Evolutionary conservation across 2,329 filamentous ascomycete genomes (phyloP), one percentile per base, ranked within the genome.

Genomic region (Colletotrichum sp.): DNA sequence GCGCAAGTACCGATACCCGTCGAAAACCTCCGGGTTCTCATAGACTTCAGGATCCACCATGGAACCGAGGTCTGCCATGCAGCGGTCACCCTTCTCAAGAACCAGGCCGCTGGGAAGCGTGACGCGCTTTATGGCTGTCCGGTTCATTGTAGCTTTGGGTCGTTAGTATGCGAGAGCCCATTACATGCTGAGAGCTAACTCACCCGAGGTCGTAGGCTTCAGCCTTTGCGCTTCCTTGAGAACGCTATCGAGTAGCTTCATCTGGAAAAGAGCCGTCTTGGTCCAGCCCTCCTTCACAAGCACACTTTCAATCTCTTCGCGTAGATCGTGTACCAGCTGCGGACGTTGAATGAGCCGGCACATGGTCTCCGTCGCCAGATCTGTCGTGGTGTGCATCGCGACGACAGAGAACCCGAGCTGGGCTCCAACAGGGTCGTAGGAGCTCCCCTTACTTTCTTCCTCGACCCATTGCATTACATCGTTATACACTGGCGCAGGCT

Each of bases 121-220:
- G 14, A 58, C 55, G 24, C 55, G 55, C 18, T 13, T 28, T 7
- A 26, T 61, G 0, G 58, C 58, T 8, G 18, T 61, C 18, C 28
- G 24, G 12, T 61, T 34, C 58, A 61, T 61, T 7, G 58, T 34
- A 0, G 28, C 58, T 36, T 36, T 32, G 18, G 12, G 18, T 5
- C 32, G 3, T 61, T 1, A 34, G 18, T 2, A 61, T 28, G 5
- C 0, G 3, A 28, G 0, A 28, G 2, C 2, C 3, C 3, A 7
- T 2, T 58, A 7, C 55, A 16, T 16, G 5, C 24, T 24, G 4
- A 3, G 55, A 58, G 24, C 3, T 3, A 58, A 34, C 58, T 28
- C 30, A 32, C 58, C 58, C 18, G 58, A 61, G 12, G 28, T 61
- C 18, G 30, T 18, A 1, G 58, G 28, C 58, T 61, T 61, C 30